phyloP scores from a whole-genome alignment of 768 basidiomycete species.

The Leccinum fibrillosum region DNA sequence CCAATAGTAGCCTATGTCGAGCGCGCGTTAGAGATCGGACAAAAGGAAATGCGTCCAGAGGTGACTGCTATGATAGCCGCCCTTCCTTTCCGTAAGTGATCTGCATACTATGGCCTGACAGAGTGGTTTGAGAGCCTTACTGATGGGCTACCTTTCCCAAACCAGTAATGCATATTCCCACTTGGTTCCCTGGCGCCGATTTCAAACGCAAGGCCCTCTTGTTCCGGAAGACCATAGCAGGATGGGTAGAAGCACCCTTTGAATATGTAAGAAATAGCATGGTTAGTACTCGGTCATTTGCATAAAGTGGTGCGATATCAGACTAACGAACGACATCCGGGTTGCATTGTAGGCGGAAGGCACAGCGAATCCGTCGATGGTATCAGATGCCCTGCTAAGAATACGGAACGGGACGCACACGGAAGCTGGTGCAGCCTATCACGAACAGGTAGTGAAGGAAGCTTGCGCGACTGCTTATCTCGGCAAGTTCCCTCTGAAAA shows the following conservation, averaged over 20 bases:
- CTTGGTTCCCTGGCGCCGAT: conserved; percentile 21
- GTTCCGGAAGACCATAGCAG: conserved; percentile 1
- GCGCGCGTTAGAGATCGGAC: background rate
- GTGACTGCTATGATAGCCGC: conserved; percentile 10
- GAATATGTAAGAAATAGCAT: conserved; percentile 21
- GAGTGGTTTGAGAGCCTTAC: background rate
- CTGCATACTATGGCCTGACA: background rate
- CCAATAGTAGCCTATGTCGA: conserved; percentile 18
- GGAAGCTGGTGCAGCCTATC: conserved; percentile 6
- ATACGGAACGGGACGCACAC: conserved; percentile 2
- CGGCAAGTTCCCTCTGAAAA: conserved; percentile 6
- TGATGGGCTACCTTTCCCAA: background rate
- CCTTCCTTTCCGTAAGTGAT: conserved; percentile 19
- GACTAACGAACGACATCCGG: background rate
- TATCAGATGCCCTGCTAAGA: conserved; percentile 20
- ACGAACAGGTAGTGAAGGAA: conserved; percentile 23
- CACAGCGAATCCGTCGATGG: conserved; percentile 21
- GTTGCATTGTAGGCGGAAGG: conserved; percentile 14
- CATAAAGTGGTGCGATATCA: background rate
- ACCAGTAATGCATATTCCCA: conserved; percentile 18
- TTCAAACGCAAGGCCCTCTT: conserved; percentile 17
- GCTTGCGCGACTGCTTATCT: conserved; percentile 19
- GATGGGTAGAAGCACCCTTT: conserved; percentile 22
- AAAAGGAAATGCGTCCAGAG: conserved; percentile 18
- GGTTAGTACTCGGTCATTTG: conserved; percentile 11